These are phyloP conservation scores for Cryptosporidium sp. DNA, from an alignment of 169 alveolate species.

Conservation along the genomic window DNA sequence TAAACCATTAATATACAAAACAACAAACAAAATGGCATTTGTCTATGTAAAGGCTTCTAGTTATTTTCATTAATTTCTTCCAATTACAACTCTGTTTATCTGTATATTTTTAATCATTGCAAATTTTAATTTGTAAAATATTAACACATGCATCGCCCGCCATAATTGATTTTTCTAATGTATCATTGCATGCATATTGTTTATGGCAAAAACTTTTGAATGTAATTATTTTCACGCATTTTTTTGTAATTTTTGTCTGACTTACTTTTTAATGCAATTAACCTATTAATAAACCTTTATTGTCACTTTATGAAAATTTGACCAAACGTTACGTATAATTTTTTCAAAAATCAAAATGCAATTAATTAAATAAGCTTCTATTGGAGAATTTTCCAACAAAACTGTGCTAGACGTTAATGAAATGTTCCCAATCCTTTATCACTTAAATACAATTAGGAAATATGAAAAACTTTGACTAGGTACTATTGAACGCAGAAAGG, in stretches of 20 bases:
- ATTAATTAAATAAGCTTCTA: background rate
- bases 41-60: too few species aligned
- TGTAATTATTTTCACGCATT: background rate
- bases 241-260: too few species aligned
- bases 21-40: background rate
- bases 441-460: background rate
- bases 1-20: background rate
- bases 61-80: too few species aligned
- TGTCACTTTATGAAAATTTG: background rate
- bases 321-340: conserved; percentile 11
- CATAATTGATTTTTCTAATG: too few species aligned
- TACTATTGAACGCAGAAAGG: background rate
- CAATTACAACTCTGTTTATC: background rate
- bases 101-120: too few species aligned
- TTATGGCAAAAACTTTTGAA: too few species aligned
- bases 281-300: background rate
- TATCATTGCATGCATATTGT: background rate
- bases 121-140: background rate
- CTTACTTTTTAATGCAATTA: background rate
- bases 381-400: background rate
- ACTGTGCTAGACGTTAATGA: conserved; percentile 32
- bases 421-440: conserved; percentile 24
- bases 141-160: background rate
- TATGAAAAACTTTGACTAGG: background rate
- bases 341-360: background rate